Base-by-base conservation (phyloP, 345 rosid species). In the Camelina laxa region DNA sequence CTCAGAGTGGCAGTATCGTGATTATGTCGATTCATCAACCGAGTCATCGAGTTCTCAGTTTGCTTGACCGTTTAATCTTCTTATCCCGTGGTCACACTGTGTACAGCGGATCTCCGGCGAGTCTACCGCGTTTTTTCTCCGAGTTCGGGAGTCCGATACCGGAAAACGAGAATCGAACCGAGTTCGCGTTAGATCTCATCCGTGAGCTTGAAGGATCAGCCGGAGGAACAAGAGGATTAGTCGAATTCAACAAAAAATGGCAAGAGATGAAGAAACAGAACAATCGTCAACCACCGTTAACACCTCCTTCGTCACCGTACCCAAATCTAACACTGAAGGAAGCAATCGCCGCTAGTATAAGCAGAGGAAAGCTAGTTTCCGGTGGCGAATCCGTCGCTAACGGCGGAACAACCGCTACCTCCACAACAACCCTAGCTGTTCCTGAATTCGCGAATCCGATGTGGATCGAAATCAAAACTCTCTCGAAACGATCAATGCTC, bases 1-100 rank as follows among this genome's bases (percentile, higher is more conserved):
- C 98, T 5, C 92, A 89, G 80, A 89, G 92, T 45, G 99, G 99
- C 9, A 95, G 99, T 70, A 86, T 92, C 21, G 99, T 95, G 2
- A 79, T 92, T 56, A 95, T 95, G 97, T 84, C 99, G 19, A 86
- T 95, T 30, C 99, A 95, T 51, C 99, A 95, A 75, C 99, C 99
- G 39, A 92, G 99, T 69, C 90, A 85, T 38, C 77, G 99, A 1
- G 79, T 79, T 68, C 87, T 92, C 0, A 88, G 99, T 5, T 80
- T 92, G 70, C 82, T 92, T 20, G 97, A 95, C 64, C 84, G 96
- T 33, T 69, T 95, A 71, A 78, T 95, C 42, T 89, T 95, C 57
- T 54, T 95, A 14, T 90, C 99, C 0, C 92, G 97, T 1, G 99
- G 99, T 1, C 94, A 88, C n/a, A 95, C 97, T 0, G 98, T 95